A percentile compares a stretch with the other conserved stretches of the same genome.
These are phyloP conservation scores for Escallonia herrerae DNA, from an alignment of 129 eudicot genomes.

Conservation along the genomic window DNA sequence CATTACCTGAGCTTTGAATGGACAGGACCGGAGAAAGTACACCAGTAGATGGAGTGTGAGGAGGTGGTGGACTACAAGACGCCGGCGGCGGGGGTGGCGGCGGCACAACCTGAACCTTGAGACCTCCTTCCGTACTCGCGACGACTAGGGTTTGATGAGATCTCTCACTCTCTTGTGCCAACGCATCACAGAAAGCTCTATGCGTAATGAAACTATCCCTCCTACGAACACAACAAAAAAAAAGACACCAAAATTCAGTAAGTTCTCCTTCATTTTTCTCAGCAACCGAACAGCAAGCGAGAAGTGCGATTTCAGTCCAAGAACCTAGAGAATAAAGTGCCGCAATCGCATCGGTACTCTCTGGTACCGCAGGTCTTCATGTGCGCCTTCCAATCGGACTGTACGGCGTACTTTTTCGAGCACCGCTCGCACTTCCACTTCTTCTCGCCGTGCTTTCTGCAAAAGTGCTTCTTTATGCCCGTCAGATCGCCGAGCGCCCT, in stretches of 20 bases:
- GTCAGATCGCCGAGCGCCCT: conserved; percentile 87
- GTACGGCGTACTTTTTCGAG: conserved; percentile 73
- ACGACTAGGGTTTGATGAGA: conserved; percentile 26
- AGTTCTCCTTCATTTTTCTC: neutral
- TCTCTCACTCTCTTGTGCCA: conserved; percentile 75
- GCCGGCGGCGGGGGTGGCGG: conserved; percentile 12
- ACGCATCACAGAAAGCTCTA: conserved; percentile 91
- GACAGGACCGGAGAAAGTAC: conserved; percentile 73
- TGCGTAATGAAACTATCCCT: conserved; percentile 88
- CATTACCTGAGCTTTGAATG: conserved; percentile 67
- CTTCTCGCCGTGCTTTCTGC: conserved; percentile 87
- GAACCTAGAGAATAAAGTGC: conserved; percentile 79
- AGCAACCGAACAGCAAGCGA: too few species aligned
- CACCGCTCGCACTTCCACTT: conserved; percentile 81
- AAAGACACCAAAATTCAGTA: neutral
- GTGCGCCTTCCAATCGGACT: conserved; percentile 92
- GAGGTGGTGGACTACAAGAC: conserved; percentile 55
- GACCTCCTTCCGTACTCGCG: conserved; percentile 12
- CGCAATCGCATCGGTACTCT: conserved; percentile 83
- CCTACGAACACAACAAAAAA: conserved; percentile 27
- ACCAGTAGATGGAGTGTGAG: conserved; percentile 63
- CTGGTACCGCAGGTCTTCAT: conserved; percentile 77
- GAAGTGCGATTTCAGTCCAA: too few species aligned
- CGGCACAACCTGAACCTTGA: conserved; percentile 25
- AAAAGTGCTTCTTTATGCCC: conserved; percentile 82